Evolutionary conservation across 495 filamentous ascomycete genomes (phyloP).

Genomic region (Hypoxylon fuscum): DNA sequence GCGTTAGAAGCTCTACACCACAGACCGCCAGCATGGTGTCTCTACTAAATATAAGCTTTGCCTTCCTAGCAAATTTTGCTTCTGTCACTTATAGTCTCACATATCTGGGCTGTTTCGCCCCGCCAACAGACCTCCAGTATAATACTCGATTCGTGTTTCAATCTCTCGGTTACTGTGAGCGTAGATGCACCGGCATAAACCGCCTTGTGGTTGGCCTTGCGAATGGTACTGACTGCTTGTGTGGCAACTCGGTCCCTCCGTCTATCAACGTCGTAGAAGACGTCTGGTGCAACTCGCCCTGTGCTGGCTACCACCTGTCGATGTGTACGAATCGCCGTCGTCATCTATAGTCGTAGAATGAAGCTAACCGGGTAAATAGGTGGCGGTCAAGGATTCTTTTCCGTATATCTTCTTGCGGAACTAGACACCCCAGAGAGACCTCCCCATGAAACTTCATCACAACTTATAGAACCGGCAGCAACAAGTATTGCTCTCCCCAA

Average conservation of each 20-base stretch:
- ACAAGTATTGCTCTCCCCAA: background rate
- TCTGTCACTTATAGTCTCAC: background rate
- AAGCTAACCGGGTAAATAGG: slow-evolving; percentile 11
- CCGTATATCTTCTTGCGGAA: slow-evolving; percentile 7
- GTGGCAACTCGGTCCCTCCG: slow-evolving; percentile 6
- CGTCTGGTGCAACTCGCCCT: slow-evolving; percentile 13
- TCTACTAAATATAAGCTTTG: background rate
- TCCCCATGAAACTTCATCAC: background rate
- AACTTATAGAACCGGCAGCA: background rate
- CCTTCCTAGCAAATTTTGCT: slow-evolving; percentile 1
- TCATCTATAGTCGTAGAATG: background rate
- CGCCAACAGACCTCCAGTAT: slow-evolving; percentile 1
- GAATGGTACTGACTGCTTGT: slow-evolving; percentile 30
- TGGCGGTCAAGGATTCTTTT: slow-evolving; percentile 25
- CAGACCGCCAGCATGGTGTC: slow-evolving; percentile 9
- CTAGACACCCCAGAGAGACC: background rate
- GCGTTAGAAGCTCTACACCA: no score
- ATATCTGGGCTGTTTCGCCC: slow-evolving; percentile 23
- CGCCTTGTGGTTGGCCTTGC: slow-evolving; percentile 9
- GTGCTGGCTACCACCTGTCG: slow-evolving; percentile 11
- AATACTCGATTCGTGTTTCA: slow-evolving; percentile 12
- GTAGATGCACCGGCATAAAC: background rate
- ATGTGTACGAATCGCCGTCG: slow-evolving; percentile 7
- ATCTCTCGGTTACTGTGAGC: slow-evolving; percentile 1
- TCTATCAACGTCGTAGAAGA: slow-evolving; percentile 1